Conservation (phyloP, 345 rosid genomes). For the Bruguiera parviflora region DNA sequence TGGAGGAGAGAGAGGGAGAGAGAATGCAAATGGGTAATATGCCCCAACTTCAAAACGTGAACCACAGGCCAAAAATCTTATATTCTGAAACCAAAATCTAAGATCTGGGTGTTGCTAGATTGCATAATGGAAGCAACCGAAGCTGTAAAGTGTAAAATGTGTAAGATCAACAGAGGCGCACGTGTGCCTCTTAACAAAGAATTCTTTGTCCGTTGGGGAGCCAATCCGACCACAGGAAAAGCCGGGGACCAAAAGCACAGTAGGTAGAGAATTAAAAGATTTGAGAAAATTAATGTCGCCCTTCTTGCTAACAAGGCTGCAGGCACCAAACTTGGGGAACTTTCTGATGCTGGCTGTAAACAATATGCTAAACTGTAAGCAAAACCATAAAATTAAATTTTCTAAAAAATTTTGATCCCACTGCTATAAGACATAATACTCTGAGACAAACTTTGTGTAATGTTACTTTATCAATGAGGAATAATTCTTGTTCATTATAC, state of each 20-base stretch:
- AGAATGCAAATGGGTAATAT: neutral
- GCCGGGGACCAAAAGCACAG: constrained; percentile 30
- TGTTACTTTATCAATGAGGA: no score
- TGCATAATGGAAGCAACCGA: constrained; percentile 26
- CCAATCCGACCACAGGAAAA: constrained; percentile 17
- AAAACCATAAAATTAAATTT: neutral
- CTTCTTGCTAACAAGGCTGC: constrained; percentile 26
- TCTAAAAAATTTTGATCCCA: constrained; percentile 2
- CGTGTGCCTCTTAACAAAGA: constrained; percentile 24
- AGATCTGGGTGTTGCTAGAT: neutral
- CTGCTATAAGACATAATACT: no score
- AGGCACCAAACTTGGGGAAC: constrained; percentile 1
- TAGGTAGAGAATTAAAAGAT: neutral
- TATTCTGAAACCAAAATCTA: constrained; percentile 22
- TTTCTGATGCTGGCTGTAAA: constrained; percentile 15
- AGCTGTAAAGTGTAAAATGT: constrained; percentile 18
- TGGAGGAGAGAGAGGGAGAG: neutral
- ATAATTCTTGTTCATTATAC: no score
- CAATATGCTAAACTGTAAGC: neutral
- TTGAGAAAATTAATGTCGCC: constrained; percentile 7
- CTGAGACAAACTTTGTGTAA: no score
- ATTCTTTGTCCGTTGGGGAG: constrained; percentile 14
- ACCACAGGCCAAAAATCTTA: neutral
- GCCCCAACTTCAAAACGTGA: neutral
- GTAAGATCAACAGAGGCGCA: constrained; percentile 24